Conservation (phyloP, 2,329 filamentous ascomycete genomes). For the Bretziella fagacearum region DNA sequence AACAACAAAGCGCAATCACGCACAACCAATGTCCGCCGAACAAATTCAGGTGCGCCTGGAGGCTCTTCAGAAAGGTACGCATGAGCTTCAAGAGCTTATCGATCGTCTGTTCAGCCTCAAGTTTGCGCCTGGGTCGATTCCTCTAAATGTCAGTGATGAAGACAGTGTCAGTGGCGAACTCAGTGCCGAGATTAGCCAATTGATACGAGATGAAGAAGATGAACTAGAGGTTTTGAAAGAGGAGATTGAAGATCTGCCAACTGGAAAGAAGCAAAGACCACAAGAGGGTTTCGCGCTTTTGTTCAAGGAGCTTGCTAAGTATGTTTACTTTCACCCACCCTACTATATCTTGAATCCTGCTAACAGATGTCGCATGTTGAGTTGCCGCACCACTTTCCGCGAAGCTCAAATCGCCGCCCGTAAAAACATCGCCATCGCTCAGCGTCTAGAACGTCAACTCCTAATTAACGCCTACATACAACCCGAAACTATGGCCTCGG, state of each 20-base stretch:
- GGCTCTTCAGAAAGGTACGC: constrained; percentile 43
- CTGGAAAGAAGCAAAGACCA: constrained; percentile 38
- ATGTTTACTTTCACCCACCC: too few relatives aligned
- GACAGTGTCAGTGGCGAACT: constrained; percentile 31
- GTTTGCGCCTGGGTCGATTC: constrained; percentile 41
- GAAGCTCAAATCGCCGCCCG: constrained; percentile 69
- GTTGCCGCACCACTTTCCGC: constrained; percentile 50
- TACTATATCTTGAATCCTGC: not conserved
- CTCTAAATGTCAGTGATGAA: constrained; percentile 32
- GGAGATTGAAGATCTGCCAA: constrained; percentile 52
- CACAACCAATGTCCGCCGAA: constrained; percentile 42
- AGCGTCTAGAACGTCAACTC: constrained; percentile 58
- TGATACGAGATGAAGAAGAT: constrained; percentile 61
- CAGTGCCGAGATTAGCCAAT: constrained; percentile 54
- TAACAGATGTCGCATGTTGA: constrained; percentile 13
- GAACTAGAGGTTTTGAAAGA: constrained; percentile 67
- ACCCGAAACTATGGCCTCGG: constrained; percentile 23
- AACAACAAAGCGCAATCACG: not conserved
- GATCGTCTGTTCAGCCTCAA: constrained; percentile 39
- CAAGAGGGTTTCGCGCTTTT: constrained; percentile 50
- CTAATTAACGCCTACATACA: constrained; percentile 49
- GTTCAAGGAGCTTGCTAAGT: constrained; percentile 55
- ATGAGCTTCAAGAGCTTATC: constrained; percentile 42
- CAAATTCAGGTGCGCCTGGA: constrained; percentile 42
- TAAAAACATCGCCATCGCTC: constrained; percentile 52